Percentiles rank a stretch among this genome's conserved stretches.
Conservation (phyloP, 306 rosid genomes). For the Castanea sativa region DNA sequence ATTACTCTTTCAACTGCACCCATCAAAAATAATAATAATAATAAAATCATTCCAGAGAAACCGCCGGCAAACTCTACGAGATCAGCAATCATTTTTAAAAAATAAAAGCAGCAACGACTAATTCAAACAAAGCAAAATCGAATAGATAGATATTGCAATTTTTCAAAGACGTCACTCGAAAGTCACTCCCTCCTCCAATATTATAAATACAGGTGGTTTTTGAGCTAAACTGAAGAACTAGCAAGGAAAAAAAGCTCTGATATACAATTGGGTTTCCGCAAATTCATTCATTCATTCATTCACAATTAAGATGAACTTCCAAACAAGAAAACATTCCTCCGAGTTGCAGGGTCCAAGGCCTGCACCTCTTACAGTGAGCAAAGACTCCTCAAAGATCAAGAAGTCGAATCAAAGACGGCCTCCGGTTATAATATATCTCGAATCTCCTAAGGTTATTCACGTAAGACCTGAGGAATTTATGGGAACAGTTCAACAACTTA, state of each 20-base stretch:
- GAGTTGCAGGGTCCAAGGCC: slow-evolving; percentile 42
- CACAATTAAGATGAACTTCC: slow-evolving; percentile 9
- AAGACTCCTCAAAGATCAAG: slow-evolving; percentile 4
- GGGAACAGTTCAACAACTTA: slow-evolving; percentile 39
- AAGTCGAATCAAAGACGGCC: background rate
- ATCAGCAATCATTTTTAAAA: background rate
- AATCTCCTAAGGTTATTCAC: slow-evolving; percentile 40
- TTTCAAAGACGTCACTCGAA: too few species aligned
- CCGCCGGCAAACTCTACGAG: slow-evolving; percentile 9
- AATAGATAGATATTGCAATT: too few species aligned
- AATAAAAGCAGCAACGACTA: background rate
- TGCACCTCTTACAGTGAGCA: slow-evolving; percentile 20
- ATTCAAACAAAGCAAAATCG: background rate
- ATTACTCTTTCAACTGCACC: background rate
- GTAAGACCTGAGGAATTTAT: slow-evolving; percentile 46
- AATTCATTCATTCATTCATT: background rate
- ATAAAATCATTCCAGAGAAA: background rate
- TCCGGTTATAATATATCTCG: slow-evolving; percentile 35
- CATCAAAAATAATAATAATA: background rate
- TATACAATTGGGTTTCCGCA: background rate
- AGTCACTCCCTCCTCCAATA: too few species aligned
- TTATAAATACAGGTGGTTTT: too few species aligned
- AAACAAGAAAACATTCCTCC: background rate
- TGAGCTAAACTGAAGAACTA: background rate
- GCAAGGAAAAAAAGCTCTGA: background rate